A percentile compares a stretch with the other conserved stretches of the same genome.
Evolutionary conservation across 306 rosid species (phyloP).

Genomic region (Luffa acutangula): DNA sequence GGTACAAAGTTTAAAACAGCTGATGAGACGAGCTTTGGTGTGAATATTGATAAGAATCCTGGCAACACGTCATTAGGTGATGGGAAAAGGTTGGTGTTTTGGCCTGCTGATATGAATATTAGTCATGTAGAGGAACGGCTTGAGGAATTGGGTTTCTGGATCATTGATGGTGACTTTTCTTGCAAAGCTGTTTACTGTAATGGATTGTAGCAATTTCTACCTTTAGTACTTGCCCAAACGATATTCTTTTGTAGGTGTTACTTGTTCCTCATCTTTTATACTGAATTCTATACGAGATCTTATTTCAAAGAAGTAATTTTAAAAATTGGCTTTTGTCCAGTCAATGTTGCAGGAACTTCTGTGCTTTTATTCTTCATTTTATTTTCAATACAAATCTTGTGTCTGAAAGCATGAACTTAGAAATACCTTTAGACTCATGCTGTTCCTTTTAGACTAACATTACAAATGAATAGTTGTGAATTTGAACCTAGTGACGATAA

Average conservation of each 20-base stretch:
- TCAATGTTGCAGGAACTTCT: background rate
- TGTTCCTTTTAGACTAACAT: background rate
- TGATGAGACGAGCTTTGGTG: conserved; percentile 27
- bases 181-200: conserved; percentile 81
- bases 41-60: conserved; percentile 23
- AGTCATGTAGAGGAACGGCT: conserved; percentile 47
- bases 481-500: background rate
- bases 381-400: background rate
- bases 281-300: background rate
- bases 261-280: background rate
- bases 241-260: background rate
- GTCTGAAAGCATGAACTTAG: background rate
- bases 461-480: background rate
- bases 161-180: conserved; percentile 48
- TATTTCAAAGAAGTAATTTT: background rate
- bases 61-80: conserved; percentile 31
- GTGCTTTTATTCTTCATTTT: background rate
- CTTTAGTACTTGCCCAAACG: background rate
- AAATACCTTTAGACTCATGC: background rate
- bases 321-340: background rate
- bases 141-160: conserved; percentile 51
- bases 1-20: conserved; percentile 15
- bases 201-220: conserved; percentile 32
- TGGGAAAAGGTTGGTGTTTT: conserved; percentile 46
- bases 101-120: conserved; percentile 34